Evolutionary conservation across 371 early-diverging fungal genomes (phyloP), one percentile per base, ranked within the genome.

Genomic region (Mucor irregularis): DNA sequence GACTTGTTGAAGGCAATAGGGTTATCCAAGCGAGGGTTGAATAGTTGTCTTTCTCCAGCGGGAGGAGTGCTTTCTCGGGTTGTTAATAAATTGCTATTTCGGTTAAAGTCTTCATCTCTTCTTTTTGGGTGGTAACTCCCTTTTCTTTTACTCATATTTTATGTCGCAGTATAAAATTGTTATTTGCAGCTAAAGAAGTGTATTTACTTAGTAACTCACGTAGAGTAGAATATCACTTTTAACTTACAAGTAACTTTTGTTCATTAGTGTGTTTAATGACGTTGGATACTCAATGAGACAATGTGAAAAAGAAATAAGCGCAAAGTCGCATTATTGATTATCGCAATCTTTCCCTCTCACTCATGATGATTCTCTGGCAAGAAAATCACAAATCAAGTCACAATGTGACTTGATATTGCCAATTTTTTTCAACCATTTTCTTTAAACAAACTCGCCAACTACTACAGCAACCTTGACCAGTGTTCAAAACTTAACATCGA

Each of bases 11-110:
- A 76, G 6, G 57, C 62, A 6, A 76, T 64, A 13, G 77, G 77
- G 29, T 76, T 58, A 21, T 76, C 71, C 2, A 63, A 58, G 26
- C 61, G 53, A 35, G 77, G 77, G 39, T 76, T 61, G 47, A 73
- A 76, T 19, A 76, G 33, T 14, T 67, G 71, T 48, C 56, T 60
- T 40, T 45, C 34, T 16, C 26, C 11, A 26, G 33, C 22, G 30
- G 33, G 31, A 16, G 13, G 24, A 21, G 4, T 14, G 31, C 26
- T 31, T 35, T 61, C 61, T 61, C 45, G 49, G 10, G 25, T 21
- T 6, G 28, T 5, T 17, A 50, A 50, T 24, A 49, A 17, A 17
- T 21, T 58, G 29, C 48, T 39, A 19, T 55, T 53, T 24, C 64
- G 53, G 22, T 54, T 53, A 45, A 58, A 64, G 24, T 54, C 50